These are phyloP conservation scores for Penicillium herquei DNA, from an alignment of 495 filamentous ascomycete species.

Conservation along the genomic window DNA sequence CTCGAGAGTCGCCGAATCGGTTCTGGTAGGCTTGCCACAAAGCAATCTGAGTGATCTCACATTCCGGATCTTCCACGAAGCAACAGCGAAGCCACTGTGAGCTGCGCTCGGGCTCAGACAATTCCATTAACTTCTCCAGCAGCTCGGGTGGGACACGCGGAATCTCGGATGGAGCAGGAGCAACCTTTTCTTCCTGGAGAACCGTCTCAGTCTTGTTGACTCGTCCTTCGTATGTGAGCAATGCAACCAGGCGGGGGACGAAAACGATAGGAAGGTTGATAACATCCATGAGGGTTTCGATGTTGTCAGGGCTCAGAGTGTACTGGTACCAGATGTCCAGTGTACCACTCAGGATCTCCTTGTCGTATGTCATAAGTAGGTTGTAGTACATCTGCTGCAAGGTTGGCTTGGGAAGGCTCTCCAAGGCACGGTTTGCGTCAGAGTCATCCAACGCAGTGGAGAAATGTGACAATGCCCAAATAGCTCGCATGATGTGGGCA, in stretches of 20 bases:
- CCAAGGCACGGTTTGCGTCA: slow-evolving; percentile 62
- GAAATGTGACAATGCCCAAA: slow-evolving; percentile 83
- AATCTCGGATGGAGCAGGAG: slow-evolving; percentile 59
- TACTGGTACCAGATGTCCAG: slow-evolving; percentile 97
- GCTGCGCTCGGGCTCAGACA: slow-evolving; percentile 83
- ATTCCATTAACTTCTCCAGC: slow-evolving; percentile 67
- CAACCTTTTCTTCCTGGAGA: slow-evolving; percentile 46
- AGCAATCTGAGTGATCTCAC: slow-evolving; percentile 91
- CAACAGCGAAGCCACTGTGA: slow-evolving; percentile 70
- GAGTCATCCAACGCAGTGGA: slow-evolving; percentile 77
- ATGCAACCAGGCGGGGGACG: slow-evolving; percentile 71
- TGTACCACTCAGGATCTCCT: slow-evolving; percentile 80
- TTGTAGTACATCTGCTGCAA: slow-evolving; percentile 73
- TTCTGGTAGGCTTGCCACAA: slow-evolving; percentile 96
- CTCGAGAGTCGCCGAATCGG: slow-evolving; percentile 60
- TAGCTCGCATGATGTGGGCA: slow-evolving; percentile 78
- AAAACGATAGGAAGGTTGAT: slow-evolving; percentile 63
- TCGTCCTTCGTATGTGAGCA: slow-evolving; percentile 66
- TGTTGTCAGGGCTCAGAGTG: slow-evolving; percentile 81
- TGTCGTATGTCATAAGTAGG: slow-evolving; percentile 78
- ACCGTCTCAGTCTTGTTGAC: slow-evolving; percentile 40
- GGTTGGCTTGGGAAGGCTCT: slow-evolving; percentile 61
- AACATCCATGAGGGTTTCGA: slow-evolving; percentile 62
- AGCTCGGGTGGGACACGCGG: slow-evolving; percentile 72
- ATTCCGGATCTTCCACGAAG: slow-evolving; percentile 78